Evolutionary conservation across 2,329 filamentous ascomycete genomes (phyloP), one percentile per base, ranked within the genome.

Genomic region (Delphinella strobiligena): DNA sequence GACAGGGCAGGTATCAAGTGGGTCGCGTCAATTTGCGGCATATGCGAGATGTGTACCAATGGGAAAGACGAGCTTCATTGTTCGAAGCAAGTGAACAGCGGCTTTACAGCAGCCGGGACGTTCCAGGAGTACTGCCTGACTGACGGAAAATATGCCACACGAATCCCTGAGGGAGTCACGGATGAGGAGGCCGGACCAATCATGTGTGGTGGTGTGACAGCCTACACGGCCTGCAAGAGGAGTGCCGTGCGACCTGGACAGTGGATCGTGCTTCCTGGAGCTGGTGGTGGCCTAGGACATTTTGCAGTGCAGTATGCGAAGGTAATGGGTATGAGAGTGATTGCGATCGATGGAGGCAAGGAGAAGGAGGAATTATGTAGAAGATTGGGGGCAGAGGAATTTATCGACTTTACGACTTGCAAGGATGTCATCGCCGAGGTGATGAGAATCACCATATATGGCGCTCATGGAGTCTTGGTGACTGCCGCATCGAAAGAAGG

Each of bases 141-240:
- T 9, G 55, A 58, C 37, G 58, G 52, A 5, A 47, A 50, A 37
- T 61, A 61, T 41, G 54, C 58, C 29, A 58, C 58, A 15, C 47
- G 45, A 17, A 44, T 62, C n/a, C 59, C 59, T 8, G 55, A 59
- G 4, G 55, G 56, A n/a, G 58, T 61, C 2, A 38, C 38, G 0
- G 56, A 59, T 36, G 58, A 60, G 45, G 55, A 61, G 37, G 56
- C 59, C 15, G 59, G 57, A 1, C 58, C 58, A 2, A 59, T 61
- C 41, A 57, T 62, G 52, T 61, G 59, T 34, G 58, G 56, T 34
- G 58, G 58, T 31, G 57, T 60, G n/a, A 60, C 56, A 29, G 52
- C 49, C 1, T 58, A 58, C 33, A 49, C 47, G 12, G 54, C 54
- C 15, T 54, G 51, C 42, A 56, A 55, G 39, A 47, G 57, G 31